Conservation (phyloP, 768 basidiomycete genomes). For the Collybia sp. region DNA sequence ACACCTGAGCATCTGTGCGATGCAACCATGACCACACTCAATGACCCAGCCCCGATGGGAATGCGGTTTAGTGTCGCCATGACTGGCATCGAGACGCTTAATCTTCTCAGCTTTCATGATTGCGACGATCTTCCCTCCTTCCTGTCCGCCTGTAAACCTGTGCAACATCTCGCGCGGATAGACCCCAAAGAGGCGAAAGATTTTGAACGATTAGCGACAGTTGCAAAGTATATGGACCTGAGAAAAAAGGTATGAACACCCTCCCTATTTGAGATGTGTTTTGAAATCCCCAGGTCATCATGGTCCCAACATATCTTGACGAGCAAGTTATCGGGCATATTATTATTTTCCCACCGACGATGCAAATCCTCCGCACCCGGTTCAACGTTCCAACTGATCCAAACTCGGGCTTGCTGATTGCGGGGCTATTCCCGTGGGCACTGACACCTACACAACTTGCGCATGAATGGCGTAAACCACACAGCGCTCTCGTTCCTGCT, state of each 20-base stretch:
- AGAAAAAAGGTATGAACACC: conserved; percentile 37
- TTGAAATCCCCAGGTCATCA: conserved; percentile 34
- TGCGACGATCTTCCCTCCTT: conserved; percentile 41
- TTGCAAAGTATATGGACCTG: conserved; percentile 42
- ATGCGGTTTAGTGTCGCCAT: conserved; percentile 48
- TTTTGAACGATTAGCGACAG: conserved; percentile 27
- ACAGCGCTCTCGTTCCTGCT: conserved; percentile 8
- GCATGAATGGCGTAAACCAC: conserved; percentile 19
- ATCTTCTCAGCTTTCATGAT: conserved; percentile 44
- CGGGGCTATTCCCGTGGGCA: conserved; percentile 44
- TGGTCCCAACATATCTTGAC: conserved; percentile 44
- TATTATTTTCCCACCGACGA: conserved; percentile 45
- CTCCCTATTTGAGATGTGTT: conserved; percentile 4
- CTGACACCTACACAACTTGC: conserved; percentile 27
- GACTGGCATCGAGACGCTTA: conserved; percentile 32
- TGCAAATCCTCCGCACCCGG: conserved; percentile 25
- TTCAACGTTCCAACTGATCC: conserved; percentile 38
- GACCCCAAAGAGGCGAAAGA: conserved; percentile 36
- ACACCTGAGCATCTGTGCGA: conserved; percentile 43
- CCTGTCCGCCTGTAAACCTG: conserved; percentile 41
- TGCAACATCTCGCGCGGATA: conserved; percentile 51
- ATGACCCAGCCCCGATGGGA: conserved; percentile 32
- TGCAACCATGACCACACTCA: conserved; percentile 40
- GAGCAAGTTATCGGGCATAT: conserved; percentile 44
- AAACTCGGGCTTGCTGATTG: conserved; percentile 27